Evolutionary conservation across 148 eudicot genomes (phyloP), one percentile per base, ranked within the genome.

Genomic region (Silene latifolia): DNA sequence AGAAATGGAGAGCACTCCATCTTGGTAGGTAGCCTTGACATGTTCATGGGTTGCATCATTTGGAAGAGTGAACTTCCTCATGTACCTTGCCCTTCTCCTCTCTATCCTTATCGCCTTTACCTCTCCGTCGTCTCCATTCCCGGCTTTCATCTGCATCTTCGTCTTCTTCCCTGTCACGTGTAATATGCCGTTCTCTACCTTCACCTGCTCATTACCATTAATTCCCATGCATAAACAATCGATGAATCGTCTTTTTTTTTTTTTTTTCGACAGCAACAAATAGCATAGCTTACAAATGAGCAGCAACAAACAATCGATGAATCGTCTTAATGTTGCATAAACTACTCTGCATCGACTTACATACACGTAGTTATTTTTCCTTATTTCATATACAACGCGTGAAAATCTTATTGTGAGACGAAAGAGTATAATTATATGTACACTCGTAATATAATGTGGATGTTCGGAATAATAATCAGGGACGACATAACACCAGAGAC

Each of bases 1-100:
- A 77, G 81, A 74, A 72, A 83, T 80, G 76, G 79, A 74, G 48
- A 83, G 86, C 76, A 83, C 86, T 9, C 86, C 86, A 59, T 83
- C 86, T 57, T 83, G 80, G 77, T 83, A 83, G 58, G 81, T 59
- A 5, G 86, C 86, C 72, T 80, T 83, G 77, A 83, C 79, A 46
- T 77, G 58, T 68, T 80, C 79, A 63, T 63, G 74, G 60, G 24
- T 53, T 12, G 86, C 86, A 76, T 78, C 76, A 69, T 23, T 24
- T 54, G 82, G 79, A 13, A 80, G 72, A 4, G 58, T 83, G 72
- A 83, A 83, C 82, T 83, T 80, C 72, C 86, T 78, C 86, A 83
- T 80, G 72, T 83, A 83, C 35, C 86, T 78, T 47, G 81, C 83
- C 63, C 82, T 83, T 63, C 86, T 71, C 35, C 86, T 80, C 66